A percentile compares a stretch with the other conserved stretches of the same genome.
Evolutionary conservation across 805 yeast genomes (phyloP).

Genomic region (Cyberlindnera subsufficiens): DNA sequence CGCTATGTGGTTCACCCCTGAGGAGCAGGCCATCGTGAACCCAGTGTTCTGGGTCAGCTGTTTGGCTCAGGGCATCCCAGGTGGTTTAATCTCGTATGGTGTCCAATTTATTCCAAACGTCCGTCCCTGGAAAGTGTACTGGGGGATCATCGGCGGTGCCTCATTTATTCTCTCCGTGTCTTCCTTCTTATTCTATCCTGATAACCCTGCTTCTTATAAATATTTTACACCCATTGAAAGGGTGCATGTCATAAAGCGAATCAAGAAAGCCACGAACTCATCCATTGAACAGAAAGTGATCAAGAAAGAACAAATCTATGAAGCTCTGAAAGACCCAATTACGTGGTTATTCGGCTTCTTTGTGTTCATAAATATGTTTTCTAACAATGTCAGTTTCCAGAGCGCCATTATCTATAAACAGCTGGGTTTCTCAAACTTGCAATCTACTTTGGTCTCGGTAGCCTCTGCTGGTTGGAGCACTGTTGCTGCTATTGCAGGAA

Average conservation of each 20-base stretch:
- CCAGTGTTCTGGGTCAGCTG: conserved; percentile 32
- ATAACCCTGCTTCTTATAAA: conserved; percentile 40
- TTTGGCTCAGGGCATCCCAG: conserved; percentile 9
- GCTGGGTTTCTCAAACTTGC: conserved; percentile 31
- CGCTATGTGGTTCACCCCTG: conserved; percentile 36
- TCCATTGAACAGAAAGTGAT: conserved; percentile 36
- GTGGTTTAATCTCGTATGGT: conserved; percentile 12
- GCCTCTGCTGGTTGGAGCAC: conserved; percentile 27
- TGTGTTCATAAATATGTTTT: conserved; percentile 36
- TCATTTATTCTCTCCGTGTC: conserved; percentile 31
- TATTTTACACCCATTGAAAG: conserved; percentile 37
- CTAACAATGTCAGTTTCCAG: conserved; percentile 42
- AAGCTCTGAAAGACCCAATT: conserved; percentile 35
- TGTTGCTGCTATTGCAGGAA: conserved; percentile 26
- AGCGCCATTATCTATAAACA: conserved; percentile 34
- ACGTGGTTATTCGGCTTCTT: conserved; percentile 29
- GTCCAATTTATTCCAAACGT: conserved; percentile 12
- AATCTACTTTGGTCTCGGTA: conserved; percentile 42
- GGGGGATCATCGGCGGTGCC: conserved; percentile 41
- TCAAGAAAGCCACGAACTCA: conserved; percentile 29
- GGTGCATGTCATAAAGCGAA: conserved; percentile 34
- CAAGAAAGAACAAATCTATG: conserved; percentile 33
- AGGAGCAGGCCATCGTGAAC: conserved; percentile 36
- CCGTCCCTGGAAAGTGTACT: conserved; percentile 40
- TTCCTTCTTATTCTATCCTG: conserved; percentile 36